phyloP scores from a whole-genome alignment of 192 early-diverging fungal genomes.

The Coemansia sp. region DNA sequence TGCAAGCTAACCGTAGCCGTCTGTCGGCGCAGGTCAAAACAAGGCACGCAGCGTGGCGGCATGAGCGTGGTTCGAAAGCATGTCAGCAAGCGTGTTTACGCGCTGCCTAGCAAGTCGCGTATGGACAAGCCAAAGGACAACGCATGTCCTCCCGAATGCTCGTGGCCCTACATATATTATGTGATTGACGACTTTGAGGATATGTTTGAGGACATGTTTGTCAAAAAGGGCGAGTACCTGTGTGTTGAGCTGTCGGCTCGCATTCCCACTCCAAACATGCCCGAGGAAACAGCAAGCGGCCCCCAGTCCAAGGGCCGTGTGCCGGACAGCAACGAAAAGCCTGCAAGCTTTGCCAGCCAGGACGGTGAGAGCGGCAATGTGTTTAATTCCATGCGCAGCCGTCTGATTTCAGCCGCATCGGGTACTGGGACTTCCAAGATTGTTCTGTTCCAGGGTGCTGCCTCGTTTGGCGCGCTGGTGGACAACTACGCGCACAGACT shows the following conservation, averaged over 20 bases:
- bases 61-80: conserved; percentile 79
- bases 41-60: conserved; percentile 53
- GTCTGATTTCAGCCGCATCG: conserved; percentile 55
- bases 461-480: conserved; percentile 75
- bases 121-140: conserved; percentile 79
- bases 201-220: conserved; percentile 83
- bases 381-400: conserved; percentile 52
- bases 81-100: conserved; percentile 75
- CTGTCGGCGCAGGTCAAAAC: conserved; percentile 64
- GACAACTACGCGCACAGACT: conserved; percentile 79
- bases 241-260: conserved; percentile 86
- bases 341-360: conserved; percentile 47
- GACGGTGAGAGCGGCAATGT: conserved; percentile 22
- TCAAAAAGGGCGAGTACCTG: conserved; percentile 82
- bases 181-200: conserved; percentile 92
- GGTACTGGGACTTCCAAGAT: conserved; percentile 60
- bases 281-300: conserved; percentile 35
- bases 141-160: conserved; percentile 84
- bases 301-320: conserved; percentile 21
- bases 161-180: conserved; percentile 90
- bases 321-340: conserved; percentile 36
- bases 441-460: conserved; percentile 91
- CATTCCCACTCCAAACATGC: conserved; percentile 58
- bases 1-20: conserved; percentile 90
- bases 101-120: conserved; percentile 85